phyloP scores from a whole-genome alignment of 768 basidiomycete species.

The Tubosaeta sp. region DNA sequence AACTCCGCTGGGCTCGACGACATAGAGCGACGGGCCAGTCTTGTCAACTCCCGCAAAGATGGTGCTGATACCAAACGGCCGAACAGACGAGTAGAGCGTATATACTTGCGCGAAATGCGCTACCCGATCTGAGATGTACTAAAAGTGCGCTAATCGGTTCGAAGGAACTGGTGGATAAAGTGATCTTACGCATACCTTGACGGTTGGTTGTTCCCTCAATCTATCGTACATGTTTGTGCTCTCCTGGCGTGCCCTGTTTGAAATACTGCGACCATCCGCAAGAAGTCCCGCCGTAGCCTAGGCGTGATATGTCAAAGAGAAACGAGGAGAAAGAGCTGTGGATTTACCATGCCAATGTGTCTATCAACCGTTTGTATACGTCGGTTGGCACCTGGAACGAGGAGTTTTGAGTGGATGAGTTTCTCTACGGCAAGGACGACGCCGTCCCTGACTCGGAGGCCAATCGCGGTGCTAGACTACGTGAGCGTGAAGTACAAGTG shows the following conservation, averaged over 20 bases:
- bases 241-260: conserved; percentile 82
- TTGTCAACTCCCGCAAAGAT: conserved; percentile 89
- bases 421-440: conserved; percentile 97
- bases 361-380: conserved; percentile 92
- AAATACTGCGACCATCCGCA: conserved; percentile 88
- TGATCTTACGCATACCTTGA: conserved; percentile 56
- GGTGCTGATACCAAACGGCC: conserved; percentile 94
- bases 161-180: background rate
- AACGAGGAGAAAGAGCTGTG: background rate
- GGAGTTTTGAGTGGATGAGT: conserved; percentile 90
- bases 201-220: conserved; percentile 68
- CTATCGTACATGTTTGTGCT: conserved; percentile 66
- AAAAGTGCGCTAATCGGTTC: background rate
- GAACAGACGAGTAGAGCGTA: conserved; percentile 96
- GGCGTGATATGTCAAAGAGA: conserved; percentile 2
- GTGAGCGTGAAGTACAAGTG: background rate
- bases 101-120: conserved; percentile 92
- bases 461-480: conserved; percentile 81
- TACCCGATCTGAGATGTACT: conserved; percentile 72
- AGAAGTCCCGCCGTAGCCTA: conserved; percentile 92
- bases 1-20: conserved; percentile 93
- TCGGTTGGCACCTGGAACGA: conserved; percentile 89
- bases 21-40: conserved; percentile 78
- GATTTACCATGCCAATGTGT: conserved; percentile 83
- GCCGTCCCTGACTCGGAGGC: conserved; percentile 91